phyloP scores from a whole-genome alignment of 1,139 yeast genomes.

The Geotrichum histeridarum region DNA sequence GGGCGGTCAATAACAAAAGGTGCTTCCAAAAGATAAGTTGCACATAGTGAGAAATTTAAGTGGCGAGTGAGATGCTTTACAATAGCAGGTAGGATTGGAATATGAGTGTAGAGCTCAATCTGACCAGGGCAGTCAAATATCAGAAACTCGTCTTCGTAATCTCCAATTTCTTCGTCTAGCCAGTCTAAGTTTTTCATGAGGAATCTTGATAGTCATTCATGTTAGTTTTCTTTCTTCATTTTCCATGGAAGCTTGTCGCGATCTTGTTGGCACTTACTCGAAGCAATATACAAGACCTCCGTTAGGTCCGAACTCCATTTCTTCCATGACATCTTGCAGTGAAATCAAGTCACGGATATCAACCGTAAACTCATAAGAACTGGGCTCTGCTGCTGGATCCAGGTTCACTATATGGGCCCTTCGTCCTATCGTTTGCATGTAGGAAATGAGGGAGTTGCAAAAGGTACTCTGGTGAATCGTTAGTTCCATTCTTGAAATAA shows the following conservation, averaged over 20 bases:
- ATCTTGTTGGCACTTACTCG: slow-evolving; percentile 40
- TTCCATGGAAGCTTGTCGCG: too few species aligned
- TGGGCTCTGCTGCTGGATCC: slow-evolving; percentile 97
- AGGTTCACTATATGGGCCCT: slow-evolving; percentile 90
- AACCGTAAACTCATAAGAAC: slow-evolving; percentile 83
- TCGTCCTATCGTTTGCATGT: slow-evolving; percentile 87
- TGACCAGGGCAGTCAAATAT: slow-evolving; percentile 98
- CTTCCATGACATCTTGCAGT: slow-evolving; percentile 95
- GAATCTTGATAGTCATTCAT: slow-evolving; percentile 32
- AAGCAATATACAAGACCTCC: slow-evolving; percentile 93
- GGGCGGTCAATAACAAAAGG: slow-evolving; percentile 87
- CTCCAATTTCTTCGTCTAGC: slow-evolving; percentile 94
- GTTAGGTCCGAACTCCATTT: slow-evolving; percentile 87
- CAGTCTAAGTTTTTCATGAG: slow-evolving; percentile 84
- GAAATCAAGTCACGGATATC: slow-evolving; percentile 90
- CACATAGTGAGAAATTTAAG: slow-evolving; percentile 82
- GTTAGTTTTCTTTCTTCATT: not conserved
- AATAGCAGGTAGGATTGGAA: slow-evolving; percentile 85
- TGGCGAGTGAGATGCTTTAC: slow-evolving; percentile 76
- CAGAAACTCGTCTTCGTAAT: slow-evolving; percentile 84
- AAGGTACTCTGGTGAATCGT: slow-evolving; percentile 47
- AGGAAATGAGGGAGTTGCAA: slow-evolving; percentile 78
- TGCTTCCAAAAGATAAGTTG: slow-evolving; percentile 86
- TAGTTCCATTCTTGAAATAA: slow-evolving; percentile 38
- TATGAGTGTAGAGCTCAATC: slow-evolving; percentile 89